phyloP scores from a whole-genome alignment of 495 filamentous ascomycete genomes.

The Hypoxylon fuscum region DNA sequence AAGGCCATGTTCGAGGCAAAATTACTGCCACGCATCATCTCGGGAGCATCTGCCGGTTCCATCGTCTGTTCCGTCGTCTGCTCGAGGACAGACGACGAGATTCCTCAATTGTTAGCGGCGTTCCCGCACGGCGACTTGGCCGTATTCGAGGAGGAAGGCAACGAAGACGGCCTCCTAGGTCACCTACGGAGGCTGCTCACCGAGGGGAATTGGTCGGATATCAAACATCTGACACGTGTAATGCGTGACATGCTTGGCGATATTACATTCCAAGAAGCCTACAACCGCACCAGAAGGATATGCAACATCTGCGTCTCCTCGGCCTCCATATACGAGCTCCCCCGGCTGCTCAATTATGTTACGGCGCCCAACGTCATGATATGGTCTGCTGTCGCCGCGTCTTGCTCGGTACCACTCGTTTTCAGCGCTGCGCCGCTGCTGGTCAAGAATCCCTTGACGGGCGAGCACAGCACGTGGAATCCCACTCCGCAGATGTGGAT shows the following conservation, averaged over 20 bases:
- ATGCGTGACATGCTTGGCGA: conserved; percentile 84
- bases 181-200: conserved; percentile 81
- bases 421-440: conserved; percentile 79
- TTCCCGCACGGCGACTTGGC: conserved; percentile 85
- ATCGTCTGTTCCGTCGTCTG: conserved; percentile 91
- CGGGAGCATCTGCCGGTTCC: conserved; percentile 91
- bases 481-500: conserved; percentile 85
- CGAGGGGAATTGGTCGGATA: conserved; percentile 84
- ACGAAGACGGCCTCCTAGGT: conserved; percentile 72
- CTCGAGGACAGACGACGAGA: conserved; percentile 83
- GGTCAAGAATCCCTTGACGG: conserved; percentile 86
- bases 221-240: conserved; percentile 77
- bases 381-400: conserved; percentile 95
- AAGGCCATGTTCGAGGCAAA: conserved; percentile 80
- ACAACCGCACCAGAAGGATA: conserved; percentile 88
- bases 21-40: conserved; percentile 89
- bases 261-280: conserved; percentile 94
- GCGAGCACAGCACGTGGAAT: conserved; percentile 82
- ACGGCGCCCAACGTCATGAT: conserved; percentile 94
- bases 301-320: conserved; percentile 93
- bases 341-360: conserved; percentile 87
- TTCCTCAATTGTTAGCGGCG: conserved; percentile 72
- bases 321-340: conserved; percentile 85
- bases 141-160: conserved; percentile 80
- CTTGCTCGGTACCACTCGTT: conserved; percentile 90